Evolutionary conservation across 2,329 filamentous ascomycete genomes (phyloP).

Genomic region (Sporothrix inflata): DNA sequence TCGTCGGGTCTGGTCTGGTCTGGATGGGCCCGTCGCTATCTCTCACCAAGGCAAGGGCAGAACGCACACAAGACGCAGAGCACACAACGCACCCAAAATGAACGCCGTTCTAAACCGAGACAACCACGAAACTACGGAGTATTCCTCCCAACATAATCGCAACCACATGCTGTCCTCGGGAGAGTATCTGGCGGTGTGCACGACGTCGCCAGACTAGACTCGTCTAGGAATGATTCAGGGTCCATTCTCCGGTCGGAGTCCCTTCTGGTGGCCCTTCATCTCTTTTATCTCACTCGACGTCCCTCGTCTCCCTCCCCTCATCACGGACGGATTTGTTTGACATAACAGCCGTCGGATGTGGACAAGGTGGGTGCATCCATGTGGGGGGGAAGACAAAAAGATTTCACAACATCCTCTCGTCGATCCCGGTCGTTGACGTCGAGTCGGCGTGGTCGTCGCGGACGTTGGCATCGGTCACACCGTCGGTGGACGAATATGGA

Average conservation of each 20-base stretch:
- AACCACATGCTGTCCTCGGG: neutral
- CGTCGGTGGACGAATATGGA: neutral
- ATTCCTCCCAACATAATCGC: neutral
- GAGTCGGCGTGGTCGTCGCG: neutral
- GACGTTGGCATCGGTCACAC: neutral
- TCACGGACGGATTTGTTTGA: neutral
- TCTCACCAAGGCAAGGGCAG: neutral
- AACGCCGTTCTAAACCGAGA: slow-evolving; percentile 19
- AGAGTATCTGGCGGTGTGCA: slow-evolving; percentile 17
- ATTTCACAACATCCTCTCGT: neutral
- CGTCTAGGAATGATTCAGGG: neutral
- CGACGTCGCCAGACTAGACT: slow-evolving; percentile 7
- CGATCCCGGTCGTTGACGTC: neutral
- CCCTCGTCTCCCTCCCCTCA: neutral
- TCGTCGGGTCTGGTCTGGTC: slow-evolving; percentile 17
- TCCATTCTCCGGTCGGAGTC: neutral
- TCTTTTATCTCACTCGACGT: no score
- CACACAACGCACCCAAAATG: neutral
- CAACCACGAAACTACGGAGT: neutral
- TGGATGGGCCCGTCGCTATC: slow-evolving; percentile 2
- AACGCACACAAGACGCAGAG: neutral
- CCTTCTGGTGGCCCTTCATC: neutral
- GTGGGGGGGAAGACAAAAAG: neutral
- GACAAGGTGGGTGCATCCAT: neutral
- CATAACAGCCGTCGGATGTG: slow-evolving; percentile 15